Percentiles rank a stretch among this genome's conserved stretches.
Evolutionary conservation across 78 protist genomes (phyloP).

Genomic region (Dictyostelium firmibasis): DNA sequence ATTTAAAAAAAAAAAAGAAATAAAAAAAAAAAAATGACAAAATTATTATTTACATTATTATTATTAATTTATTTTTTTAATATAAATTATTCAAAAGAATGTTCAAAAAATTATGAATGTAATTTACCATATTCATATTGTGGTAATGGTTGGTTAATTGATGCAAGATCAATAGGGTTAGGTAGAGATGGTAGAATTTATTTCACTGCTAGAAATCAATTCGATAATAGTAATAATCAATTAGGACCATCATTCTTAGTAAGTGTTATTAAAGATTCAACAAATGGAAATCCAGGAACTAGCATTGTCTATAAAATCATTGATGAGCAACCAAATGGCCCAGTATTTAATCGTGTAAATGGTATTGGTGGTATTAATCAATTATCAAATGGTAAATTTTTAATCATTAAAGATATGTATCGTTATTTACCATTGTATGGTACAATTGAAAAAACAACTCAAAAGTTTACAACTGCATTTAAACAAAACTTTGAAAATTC

Average conservation of each 20-base stretch:
- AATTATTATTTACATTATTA: too few relatives aligned
- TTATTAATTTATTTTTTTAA: too few relatives aligned
- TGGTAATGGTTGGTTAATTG: background rate
- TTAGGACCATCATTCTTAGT: background rate
- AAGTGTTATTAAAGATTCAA: background rate
- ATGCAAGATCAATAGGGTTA: background rate
- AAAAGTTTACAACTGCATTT: background rate
- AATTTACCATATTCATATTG: background rate
- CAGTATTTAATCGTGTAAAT: background rate
- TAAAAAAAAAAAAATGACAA: background rate
- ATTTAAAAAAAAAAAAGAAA: too few relatives aligned
- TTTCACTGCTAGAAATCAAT: background rate
- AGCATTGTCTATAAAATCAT: background rate
- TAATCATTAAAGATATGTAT: background rate
- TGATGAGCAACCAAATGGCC: background rate
- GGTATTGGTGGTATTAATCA: background rate
- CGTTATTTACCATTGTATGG: background rate
- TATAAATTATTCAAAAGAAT: background rate
- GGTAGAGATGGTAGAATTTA: background rate
- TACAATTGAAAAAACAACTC: background rate
- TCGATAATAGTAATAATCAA: background rate
- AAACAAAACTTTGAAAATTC: background rate
- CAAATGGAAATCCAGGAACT: background rate
- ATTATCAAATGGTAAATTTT: background rate
- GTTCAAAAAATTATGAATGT: background rate